phyloP scores from a whole-genome alignment of 2,329 filamentous ascomycete genomes.

The Trichoderma aggressivum region DNA sequence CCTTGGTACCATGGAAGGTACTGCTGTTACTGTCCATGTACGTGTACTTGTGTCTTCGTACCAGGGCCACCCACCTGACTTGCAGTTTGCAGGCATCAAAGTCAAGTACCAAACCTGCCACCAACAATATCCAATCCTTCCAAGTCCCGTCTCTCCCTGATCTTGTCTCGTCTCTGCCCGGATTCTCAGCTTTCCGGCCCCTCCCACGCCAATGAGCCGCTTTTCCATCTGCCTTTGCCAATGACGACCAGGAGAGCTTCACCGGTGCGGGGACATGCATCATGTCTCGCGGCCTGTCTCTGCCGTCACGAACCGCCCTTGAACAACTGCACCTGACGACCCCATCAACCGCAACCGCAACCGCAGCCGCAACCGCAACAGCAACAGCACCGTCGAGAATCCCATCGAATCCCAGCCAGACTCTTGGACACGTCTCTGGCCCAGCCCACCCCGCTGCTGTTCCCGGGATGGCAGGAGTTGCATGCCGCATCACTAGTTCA shows the following conservation, averaged over 20 bases:
- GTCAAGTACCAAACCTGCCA: not conserved
- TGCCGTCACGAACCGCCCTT: not conserved
- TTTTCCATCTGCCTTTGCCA: not conserved
- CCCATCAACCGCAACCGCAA: no score
- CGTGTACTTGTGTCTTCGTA: not conserved
- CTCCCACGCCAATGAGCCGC: not conserved
- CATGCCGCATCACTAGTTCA: not conserved
- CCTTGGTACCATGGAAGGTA: not conserved
- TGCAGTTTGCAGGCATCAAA: not conserved
- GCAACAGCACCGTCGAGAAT: not conserved
- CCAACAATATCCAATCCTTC: not conserved
- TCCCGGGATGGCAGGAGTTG: not conserved
- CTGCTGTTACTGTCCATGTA: not conserved
- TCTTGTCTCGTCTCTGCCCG: not conserved
- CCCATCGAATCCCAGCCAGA: not conserved
- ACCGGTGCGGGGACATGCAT: slow-evolving; percentile 9
- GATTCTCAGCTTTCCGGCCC: not conserved
- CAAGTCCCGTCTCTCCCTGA: not conserved
- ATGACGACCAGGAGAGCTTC: not conserved
- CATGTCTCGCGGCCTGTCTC: not conserved
- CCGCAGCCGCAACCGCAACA: no score
- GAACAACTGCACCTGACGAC: not conserved
- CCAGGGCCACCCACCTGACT: not conserved
- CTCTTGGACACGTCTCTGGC: not conserved
- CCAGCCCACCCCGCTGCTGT: not conserved